Base-by-base conservation (phyloP, 2,329 filamentous ascomycete genomes). In the Epichloe elymi region DNA sequence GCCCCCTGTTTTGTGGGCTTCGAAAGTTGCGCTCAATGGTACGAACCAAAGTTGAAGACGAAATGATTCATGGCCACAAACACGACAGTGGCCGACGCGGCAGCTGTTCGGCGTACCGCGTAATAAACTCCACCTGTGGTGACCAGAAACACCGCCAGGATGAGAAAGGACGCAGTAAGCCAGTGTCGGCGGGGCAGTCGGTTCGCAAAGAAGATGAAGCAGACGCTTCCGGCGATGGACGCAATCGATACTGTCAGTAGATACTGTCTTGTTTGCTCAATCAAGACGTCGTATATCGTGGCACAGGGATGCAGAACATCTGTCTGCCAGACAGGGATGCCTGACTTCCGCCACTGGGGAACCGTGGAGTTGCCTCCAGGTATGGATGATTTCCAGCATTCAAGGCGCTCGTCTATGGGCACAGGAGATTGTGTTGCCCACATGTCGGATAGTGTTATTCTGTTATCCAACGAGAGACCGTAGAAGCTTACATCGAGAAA, bases 401-500 rank as follows among this genome's bases (percentile, higher is more conserved):
- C 50, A 1, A 76, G 66, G 14, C 57, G 59, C 2, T 63, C 53
- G 51, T 70, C 61, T 48, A 76, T 64, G 2, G 55, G 55, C 0
- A 63, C 60, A 2, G 63, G 59, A 1, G 53, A 50, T 1, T 57
- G 63, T 0, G 70, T 73, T 10, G 66, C 65, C 66, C 66, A 70
- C 55, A 70, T 61, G 6, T 60, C 62, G 26, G 66, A 64, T 19
- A 70, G 53, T 4, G 67, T 68, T 17, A 60, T 63, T 26, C 66
- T 61, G 45, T 69, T 70, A 52, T 72, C 73, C 15, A 78, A 64
- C 2, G 71, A 72, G 50, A 76, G 70, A 7, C 75, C 75, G 54
- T 78, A 79, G 52, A 77, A 78, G 1, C 71, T 73, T 50, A 78
- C 67, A 46, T 79, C 75, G n/a, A 79, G 63, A 1, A 78, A 65